These are phyloP conservation scores for Tympanopsis confertula DNA, from an alignment of 2,329 filamentous ascomycete genomes.

Conservation along the genomic window DNA sequence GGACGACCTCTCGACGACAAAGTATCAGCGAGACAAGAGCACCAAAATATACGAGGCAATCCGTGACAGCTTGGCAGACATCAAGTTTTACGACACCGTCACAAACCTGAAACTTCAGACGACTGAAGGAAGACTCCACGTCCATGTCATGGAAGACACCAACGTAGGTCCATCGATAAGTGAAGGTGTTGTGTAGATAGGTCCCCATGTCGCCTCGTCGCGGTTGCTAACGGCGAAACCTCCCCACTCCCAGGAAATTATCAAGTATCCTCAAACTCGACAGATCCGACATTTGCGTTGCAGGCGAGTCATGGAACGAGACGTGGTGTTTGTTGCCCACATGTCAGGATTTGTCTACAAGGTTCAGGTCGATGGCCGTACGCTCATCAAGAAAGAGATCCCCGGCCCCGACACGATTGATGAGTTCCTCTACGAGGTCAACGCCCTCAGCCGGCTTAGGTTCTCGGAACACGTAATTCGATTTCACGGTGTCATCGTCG, in stretches of 20 bases:
- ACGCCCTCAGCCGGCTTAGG: conserved; percentile 69
- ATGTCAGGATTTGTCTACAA: conserved; percentile 97
- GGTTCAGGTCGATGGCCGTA: conserved; percentile 55
- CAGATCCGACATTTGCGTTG: conserved; percentile 68
- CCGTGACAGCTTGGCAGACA: conserved; percentile 79
- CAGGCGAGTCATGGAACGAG: conserved; percentile 55
- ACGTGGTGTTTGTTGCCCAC: conserved; percentile 78
- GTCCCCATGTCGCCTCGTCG: background rate
- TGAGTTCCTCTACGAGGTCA: conserved; percentile 95
- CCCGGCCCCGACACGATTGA: conserved; percentile 90
- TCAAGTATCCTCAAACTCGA: conserved; percentile 66
- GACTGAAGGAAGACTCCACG: conserved; percentile 73
- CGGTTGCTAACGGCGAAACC: background rate
- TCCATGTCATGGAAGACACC: conserved; percentile 93
- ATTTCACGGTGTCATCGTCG: conserved; percentile 79
- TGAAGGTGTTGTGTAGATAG: background rate
- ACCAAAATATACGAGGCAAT: conserved; percentile 89
- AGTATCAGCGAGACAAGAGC: conserved; percentile 84
- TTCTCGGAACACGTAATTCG: conserved; percentile 68
- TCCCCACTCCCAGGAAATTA: conserved; percentile 53
- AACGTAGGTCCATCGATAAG: conserved; percentile 41
- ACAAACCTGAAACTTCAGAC: conserved; percentile 96
- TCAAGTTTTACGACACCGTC: conserved; percentile 90
- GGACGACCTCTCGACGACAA: conserved; percentile 64
- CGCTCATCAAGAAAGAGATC: conserved; percentile 94